Conservation (phyloP, 208 protist genomes). For the Plasmodiophora brassicae region DNA sequence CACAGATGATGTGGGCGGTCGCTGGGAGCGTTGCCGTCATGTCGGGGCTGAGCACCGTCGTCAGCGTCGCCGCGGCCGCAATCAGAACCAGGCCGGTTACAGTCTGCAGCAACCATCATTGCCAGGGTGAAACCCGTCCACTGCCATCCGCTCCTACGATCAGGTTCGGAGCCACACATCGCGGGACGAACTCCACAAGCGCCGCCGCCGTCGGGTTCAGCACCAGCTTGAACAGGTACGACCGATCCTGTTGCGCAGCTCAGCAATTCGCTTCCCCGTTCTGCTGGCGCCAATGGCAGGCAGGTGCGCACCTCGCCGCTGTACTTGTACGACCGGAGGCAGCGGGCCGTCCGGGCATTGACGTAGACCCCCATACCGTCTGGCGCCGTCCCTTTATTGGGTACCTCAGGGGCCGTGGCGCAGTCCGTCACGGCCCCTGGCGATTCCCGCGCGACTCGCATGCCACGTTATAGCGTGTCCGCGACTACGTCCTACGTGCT, state of each 20-base stretch:
- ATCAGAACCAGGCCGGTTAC: neutral
- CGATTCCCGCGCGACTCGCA: no score
- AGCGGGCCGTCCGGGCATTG: neutral
- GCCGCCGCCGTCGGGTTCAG: neutral
- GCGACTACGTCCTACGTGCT: no score
- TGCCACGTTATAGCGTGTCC: no score
- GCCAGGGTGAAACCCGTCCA: neutral
- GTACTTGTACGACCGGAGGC: neutral
- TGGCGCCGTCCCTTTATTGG: no score
- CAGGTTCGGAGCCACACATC: neutral
- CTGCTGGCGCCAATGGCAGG: no score
- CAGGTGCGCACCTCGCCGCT: neutral
- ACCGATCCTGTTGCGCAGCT: neutral
- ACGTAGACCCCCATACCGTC: slow-evolving; percentile 32
- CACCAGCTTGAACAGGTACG: neutral
- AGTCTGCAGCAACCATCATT: neutral
- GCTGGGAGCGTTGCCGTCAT: neutral
- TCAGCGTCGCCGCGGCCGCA: neutral
- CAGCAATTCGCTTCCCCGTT: neutral
- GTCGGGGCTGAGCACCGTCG: neutral
- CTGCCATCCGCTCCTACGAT: neutral
- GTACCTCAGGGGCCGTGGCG: no score
- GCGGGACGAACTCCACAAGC: neutral
- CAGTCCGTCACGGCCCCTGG: no score
- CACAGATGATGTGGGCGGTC: neutral